A percentile compares a stretch with the other conserved stretches of the same genome.
These are phyloP conservation scores for Atractiella rhizophila DNA, from an alignment of 768 basidiomycete genomes.

Conservation along the genomic window DNA sequence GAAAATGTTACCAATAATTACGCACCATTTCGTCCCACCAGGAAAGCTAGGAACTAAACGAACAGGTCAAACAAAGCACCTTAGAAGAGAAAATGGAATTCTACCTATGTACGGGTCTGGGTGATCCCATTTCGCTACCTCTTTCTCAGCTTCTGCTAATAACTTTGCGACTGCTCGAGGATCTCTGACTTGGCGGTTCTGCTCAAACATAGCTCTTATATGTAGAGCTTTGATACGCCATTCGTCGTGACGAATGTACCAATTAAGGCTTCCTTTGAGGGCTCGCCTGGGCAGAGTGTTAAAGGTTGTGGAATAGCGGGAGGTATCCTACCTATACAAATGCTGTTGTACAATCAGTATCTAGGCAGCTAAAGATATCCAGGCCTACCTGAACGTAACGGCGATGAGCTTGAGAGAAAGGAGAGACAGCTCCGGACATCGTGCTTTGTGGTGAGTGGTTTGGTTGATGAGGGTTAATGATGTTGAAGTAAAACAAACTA, in stretches of 20 bases:
- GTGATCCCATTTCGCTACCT: constrained; percentile 27
- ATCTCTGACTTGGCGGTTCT: constrained; percentile 42
- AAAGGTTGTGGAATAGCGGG: constrained; percentile 17
- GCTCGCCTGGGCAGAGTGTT: constrained; percentile 74
- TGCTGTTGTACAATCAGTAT: no score
- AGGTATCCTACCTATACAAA: no score
- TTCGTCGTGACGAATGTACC: constrained; percentile 51
- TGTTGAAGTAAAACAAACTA: no score
- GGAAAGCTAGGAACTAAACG: no score
- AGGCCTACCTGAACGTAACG: constrained; percentile 13
- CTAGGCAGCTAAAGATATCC: no score
- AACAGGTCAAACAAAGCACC: no score
- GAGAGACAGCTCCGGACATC: no score
- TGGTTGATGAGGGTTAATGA: no score
- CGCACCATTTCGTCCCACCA: no score
- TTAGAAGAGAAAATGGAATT: no score
- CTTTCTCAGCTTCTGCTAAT: constrained; percentile 14
- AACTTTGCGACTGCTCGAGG: constrained; percentile 12
- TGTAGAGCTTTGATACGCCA: constrained; percentile 65
- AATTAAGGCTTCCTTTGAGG: constrained; percentile 66
- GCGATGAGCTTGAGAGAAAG: constrained; percentile 13
- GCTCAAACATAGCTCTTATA: constrained; percentile 78
- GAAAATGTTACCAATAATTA: no score
- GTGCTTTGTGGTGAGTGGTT: no score
- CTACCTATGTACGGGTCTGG: constrained; percentile 89